Evolutionary conservation across 2,329 filamentous ascomycete genomes (phyloP).

Genomic region (Fusarium mangiferae): DNA sequence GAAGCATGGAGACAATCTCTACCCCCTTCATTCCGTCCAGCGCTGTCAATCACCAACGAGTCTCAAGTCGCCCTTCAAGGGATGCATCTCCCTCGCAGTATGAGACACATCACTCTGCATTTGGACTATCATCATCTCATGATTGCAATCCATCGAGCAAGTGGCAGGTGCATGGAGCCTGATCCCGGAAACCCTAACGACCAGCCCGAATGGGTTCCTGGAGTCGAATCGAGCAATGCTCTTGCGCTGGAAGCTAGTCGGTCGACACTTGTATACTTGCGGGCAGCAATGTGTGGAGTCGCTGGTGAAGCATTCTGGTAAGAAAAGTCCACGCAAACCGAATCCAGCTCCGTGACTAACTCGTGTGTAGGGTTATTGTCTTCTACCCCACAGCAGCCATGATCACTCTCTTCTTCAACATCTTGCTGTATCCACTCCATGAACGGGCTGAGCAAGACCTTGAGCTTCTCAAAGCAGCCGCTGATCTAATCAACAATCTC

Average conservation of each 20-base stretch:
- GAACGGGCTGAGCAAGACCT: conserved; percentile 57
- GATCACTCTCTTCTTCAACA: conserved; percentile 64
- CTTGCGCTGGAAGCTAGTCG: conserved; percentile 66
- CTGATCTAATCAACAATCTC: conserved; percentile 56
- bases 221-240: conserved; percentile 62
- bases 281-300: conserved; percentile 54
- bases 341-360: not conserved
- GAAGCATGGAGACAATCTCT: conserved; percentile 65
- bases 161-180: conserved; percentile 55
- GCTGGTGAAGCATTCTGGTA: conserved; percentile 62
- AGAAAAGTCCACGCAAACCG: not conserved
- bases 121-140: conserved; percentile 67
- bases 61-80: conserved; percentile 42
- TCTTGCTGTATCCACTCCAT: conserved; percentile 59
- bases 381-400: conserved; percentile 67
- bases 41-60: conserved; percentile 52
- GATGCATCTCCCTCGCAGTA: conserved; percentile 49
- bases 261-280: conserved; percentile 62
- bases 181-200: conserved; percentile 7
- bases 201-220: conserved; percentile 50
- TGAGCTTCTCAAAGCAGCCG: conserved; percentile 55
- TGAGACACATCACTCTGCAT: conserved; percentile 60
- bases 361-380: conserved; percentile 57
- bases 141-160: conserved; percentile 65
- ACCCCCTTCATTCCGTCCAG: conserved; percentile 57